Evolutionary conservation across 2,329 filamentous ascomycete species (phyloP), one percentile per base, ranked within the genome.

Genomic region (Byssothecium circinans): DNA sequence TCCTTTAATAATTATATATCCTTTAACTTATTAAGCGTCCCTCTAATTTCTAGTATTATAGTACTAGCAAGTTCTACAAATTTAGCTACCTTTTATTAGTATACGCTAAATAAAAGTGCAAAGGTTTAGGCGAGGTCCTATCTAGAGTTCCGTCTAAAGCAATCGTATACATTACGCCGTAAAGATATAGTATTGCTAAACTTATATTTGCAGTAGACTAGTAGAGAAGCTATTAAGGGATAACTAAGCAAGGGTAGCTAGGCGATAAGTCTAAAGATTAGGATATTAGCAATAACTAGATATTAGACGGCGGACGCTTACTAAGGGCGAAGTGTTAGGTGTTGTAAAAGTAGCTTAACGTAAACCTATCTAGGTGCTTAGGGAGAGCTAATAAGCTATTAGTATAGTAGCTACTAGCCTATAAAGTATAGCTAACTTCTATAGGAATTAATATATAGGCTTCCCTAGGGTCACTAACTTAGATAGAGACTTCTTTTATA

Each of bases 391-490:
- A 45, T 18, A 14, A 40, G 43, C 33, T 42, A 22, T 45, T 40
- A 29, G 45, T 27, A 27, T 52, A 36, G 32, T 22, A 40, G 44
- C 46, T 36, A 29, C 47, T 15, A 40, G 49, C 48, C 41, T 44
- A 41, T 20, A 57, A 39, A 49, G 54, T 49, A 53, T 47, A 27
- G 43, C 54, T 47, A 36, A 57, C 45, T 43, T 54, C 49, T 45
- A 49, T 47, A 11, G 52, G 49, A 50, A 57, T 52, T 10, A 34
- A 43, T 6, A 57, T 40, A 47, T 57, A 57, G 25, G 54, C 52
- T 51, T 54, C 52, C 23, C 45, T 39, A 47, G 47, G 48, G 43
- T 53, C 41, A 32, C 49, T 42, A 36, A 51, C 41, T 47, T 27
- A 32, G 20, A 57, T 53, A 49, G 51, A 49, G 35, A 57, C 32